Evolutionary conservation across 1,284 basidiomycete species (phyloP), one percentile per base, ranked within the genome.

Genomic region (Boletus sp.): DNA sequence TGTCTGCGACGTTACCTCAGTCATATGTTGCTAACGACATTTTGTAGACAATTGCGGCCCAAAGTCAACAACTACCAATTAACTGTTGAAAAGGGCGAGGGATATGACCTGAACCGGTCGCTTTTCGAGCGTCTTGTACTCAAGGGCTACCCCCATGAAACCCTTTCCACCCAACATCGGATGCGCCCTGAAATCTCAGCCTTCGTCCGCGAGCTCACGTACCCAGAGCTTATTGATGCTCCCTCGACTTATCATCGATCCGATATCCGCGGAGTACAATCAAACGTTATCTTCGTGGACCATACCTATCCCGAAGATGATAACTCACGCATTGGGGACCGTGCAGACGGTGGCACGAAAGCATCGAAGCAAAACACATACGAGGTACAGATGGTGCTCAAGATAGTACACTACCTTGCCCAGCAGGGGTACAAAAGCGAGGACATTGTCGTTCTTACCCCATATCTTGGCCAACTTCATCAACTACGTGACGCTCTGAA

Each of bases 111-210:
- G 16, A 88, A 88, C 55, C 66, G 77, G 42, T 85, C 84, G 0
- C 74, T 88, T 1, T 88, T 88, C 63, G 86, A 88, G 60, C 80
- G 85, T 12, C 78, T 87, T 1, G 79, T 87, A 9, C 67, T 82
- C 4, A 78, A 78, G 57, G 79, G 77, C 0, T 88, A 82, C 61
- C 85, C 86, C 0, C 85, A 88, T 62, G 60, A 74, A 49, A 82
- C 77, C 0, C 76, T 88, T 5, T 68, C 65, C 0, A 66, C 76
- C 36, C 86, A 88, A 60, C 85, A 88, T 65, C 80, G 86, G 11
- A 88, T 88, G 86, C 77, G 85, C 0, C 85, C 85, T 0, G 83
- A 87, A 59, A 87, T 88, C 8, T 84, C 86, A 7, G 62, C 75
- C 0, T 74, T 86, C 16, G 77, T 88, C 36, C 79, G 85, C 12